These are phyloP conservation scores for Candolleomyces aberdarensis DNA, from an alignment of 768 basidiomycete species.

Conservation along the genomic window DNA sequence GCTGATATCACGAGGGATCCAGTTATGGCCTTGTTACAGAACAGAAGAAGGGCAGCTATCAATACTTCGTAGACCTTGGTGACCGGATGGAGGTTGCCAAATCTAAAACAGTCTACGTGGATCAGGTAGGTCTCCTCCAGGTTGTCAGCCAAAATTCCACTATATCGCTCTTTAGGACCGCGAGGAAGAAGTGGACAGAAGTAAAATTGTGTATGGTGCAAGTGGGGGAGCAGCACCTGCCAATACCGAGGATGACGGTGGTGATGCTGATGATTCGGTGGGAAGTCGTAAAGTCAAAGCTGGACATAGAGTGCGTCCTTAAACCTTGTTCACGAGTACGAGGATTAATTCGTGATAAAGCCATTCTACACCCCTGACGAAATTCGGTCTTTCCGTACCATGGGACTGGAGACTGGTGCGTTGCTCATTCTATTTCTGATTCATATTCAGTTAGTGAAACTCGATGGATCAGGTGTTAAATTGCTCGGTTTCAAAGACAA, in stretches of 20 bases:
- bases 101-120: conserved; percentile 68
- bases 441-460: not conserved
- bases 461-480: conserved; percentile 59
- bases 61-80: conserved; percentile 79
- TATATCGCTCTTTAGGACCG: conserved; percentile 28
- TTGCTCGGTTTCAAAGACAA: conserved; percentile 89
- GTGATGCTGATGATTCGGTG: conserved; percentile 32
- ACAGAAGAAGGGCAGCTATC: conserved; percentile 80
- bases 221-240: conserved; percentile 31
- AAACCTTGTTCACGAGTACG: not conserved
- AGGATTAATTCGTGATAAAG: conserved; percentile 32
- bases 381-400: conserved; percentile 73
- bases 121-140: conserved; percentile 50
- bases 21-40: conserved; percentile 90
- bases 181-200: conserved; percentile 44
- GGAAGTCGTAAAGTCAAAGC: conserved; percentile 43
- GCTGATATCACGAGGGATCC: conserved; percentile 6
- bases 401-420: conserved; percentile 74
- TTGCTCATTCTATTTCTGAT: conserved; percentile 10
- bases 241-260: conserved; percentile 36
- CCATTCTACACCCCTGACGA: conserved; percentile 87
- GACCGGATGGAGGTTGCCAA: conserved; percentile 75
- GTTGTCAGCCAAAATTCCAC: not conserved
- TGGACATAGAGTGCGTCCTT: conserved; percentile 45
- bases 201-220: conserved; percentile 45